A percentile compares a stretch with the other conserved stretches of the same genome.
Evolutionary conservation across 75 land plant species (phyloP).

Genomic region (Picea glauca): DNA sequence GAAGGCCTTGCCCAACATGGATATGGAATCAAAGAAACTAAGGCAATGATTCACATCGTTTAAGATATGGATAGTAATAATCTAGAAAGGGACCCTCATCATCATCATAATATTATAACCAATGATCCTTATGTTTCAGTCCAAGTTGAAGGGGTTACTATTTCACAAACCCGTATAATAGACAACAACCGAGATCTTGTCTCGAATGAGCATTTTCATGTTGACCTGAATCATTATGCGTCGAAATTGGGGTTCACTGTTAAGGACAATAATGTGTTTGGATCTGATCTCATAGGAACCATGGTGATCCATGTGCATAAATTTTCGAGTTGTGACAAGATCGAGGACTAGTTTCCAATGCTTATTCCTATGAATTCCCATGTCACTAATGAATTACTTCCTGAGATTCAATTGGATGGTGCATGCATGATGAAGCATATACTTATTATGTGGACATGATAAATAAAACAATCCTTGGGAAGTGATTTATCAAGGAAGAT

Average conservation of each 20-base stretch:
- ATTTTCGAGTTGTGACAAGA: constrained; percentile 22
- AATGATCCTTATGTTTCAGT: constrained; percentile 87
- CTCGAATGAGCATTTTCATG: constrained; percentile 64
- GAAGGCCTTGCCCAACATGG: constrained; percentile 82
- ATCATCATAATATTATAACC: constrained; percentile 45
- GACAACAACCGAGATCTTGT: constrained; percentile 36
- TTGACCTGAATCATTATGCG: constrained; percentile 59
- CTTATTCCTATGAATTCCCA: not conserved
- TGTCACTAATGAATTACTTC: no score
- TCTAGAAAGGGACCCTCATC: not conserved
- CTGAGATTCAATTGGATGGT: no score
- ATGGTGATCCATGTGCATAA: constrained; percentile 25
- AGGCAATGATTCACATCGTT: constrained; percentile 49
- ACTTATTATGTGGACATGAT: no score
- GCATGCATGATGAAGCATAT: no score
- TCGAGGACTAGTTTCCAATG: constrained; percentile 61
- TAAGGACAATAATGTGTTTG: constrained; percentile 76
- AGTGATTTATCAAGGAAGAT: no score
- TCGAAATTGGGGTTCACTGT: constrained; percentile 42
- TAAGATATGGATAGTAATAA: constrained; percentile 16
- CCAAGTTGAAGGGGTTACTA: constrained; percentile 46
- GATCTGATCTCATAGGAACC: constrained; percentile 56
- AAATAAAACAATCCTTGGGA: no score
- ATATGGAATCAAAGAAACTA: constrained; percentile 63
- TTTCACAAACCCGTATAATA: constrained; percentile 59